Conservation (phyloP, 2,329 filamentous ascomycete species). For the Aspergillus sp. region DNA sequence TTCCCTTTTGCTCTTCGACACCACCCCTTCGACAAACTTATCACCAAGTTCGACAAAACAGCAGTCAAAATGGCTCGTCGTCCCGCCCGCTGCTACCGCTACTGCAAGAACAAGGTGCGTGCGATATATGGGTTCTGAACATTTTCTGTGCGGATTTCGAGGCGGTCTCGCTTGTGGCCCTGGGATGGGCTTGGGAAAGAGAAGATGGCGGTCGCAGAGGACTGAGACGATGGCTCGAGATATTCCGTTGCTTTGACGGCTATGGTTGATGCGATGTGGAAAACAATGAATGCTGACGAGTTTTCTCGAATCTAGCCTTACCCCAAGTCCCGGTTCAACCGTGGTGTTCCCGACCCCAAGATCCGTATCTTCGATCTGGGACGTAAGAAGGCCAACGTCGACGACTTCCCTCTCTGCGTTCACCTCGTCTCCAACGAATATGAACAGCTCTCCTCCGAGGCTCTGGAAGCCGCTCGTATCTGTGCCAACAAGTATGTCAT, state of each 20-base stretch:
- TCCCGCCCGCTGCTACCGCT: slow-evolving; percentile 99
- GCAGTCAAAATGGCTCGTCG: slow-evolving; percentile 95
- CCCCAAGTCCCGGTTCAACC: slow-evolving; percentile 99
- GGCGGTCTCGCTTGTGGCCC: slow-evolving; percentile 36
- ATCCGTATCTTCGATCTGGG: slow-evolving; percentile 98
- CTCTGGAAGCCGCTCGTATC: slow-evolving; percentile 99
- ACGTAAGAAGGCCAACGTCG: slow-evolving; percentile 97
- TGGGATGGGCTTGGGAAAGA: slow-evolving; percentile 18
- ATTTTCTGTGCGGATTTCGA: slow-evolving; percentile 23
- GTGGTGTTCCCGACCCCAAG: slow-evolving; percentile 84
- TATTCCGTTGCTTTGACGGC: background rate
- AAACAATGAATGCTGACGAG: slow-evolving; percentile 26
- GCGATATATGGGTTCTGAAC: slow-evolving; percentile 33
- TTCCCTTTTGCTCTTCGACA: slow-evolving; percentile 41
- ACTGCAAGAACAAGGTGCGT: slow-evolving; percentile 99
- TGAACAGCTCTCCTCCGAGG: slow-evolving; percentile 99
- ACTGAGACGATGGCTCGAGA: slow-evolving; percentile 3
- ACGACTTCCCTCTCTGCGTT: slow-evolving; percentile 99
- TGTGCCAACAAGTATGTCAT: slow-evolving; percentile 93
- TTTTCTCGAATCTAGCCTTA: slow-evolving; percentile 69
- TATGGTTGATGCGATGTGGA: background rate
- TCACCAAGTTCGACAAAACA: slow-evolving; percentile 53
- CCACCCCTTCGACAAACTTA: slow-evolving; percentile 40
- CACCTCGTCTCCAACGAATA: slow-evolving; percentile 99
- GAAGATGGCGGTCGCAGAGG: slow-evolving; percentile 5